These are phyloP conservation scores for Amaranthus cruentus DNA, from an alignment of 148 eudicot species.

Conservation along the genomic window DNA sequence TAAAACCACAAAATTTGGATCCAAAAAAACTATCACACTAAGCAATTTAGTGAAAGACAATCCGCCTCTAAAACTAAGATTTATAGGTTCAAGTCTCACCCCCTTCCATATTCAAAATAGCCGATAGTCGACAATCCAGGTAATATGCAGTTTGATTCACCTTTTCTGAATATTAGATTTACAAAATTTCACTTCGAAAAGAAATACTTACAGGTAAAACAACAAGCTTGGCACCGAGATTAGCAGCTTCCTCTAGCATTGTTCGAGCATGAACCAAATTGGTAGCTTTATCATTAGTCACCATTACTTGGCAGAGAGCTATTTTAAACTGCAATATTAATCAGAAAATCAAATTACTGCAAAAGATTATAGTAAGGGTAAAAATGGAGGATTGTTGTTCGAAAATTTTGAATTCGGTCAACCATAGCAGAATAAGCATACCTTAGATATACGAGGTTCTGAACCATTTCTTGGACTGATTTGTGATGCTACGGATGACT, in stretches of 20 bases:
- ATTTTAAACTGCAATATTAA: constrained; percentile 52
- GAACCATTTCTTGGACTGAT: not conserved
- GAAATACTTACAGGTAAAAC: constrained; percentile 47
- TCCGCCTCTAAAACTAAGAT: too few relatives aligned
- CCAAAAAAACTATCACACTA: too few relatives aligned
- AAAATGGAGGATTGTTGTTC: not conserved
- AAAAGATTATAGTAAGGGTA: too few relatives aligned
- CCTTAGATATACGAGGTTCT: constrained; percentile 4
- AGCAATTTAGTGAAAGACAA: too few relatives aligned
- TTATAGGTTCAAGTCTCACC: too few relatives aligned
- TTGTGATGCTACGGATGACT: constrained; percentile 2
- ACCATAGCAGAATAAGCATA: not conserved
- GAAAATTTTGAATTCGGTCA: not conserved
- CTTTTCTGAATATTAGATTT: too few relatives aligned
- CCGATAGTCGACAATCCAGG: too few relatives aligned
- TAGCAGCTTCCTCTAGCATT: constrained; percentile 66
- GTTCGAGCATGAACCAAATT: constrained; percentile 58
- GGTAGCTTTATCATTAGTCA: constrained; percentile 63
- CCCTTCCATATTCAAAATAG: too few relatives aligned
- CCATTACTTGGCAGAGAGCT: constrained; percentile 66
- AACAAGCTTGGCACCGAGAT: constrained; percentile 64
- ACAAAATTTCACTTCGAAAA: not conserved
- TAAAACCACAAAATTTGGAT: too few relatives aligned
- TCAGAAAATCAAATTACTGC: not conserved
- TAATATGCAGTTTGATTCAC: too few relatives aligned